A percentile compares a stretch with the other conserved stretches of the same genome.
These are phyloP conservation scores for Hypoxylon sp. DNA, from an alignment of 2,329 filamentous ascomycete species.

Conservation along the genomic window DNA sequence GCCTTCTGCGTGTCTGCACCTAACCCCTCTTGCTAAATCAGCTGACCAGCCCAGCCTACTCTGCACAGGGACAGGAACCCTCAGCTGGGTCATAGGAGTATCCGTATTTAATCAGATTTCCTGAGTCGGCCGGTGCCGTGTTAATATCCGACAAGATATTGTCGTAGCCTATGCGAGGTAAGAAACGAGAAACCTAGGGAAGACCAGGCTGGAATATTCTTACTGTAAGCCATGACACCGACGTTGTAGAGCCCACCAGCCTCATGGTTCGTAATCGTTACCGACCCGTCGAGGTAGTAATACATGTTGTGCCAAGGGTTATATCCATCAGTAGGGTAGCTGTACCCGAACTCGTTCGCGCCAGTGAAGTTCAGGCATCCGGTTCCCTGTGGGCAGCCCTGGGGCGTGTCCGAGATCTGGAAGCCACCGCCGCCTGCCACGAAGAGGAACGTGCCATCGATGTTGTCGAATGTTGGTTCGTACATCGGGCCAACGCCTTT, in stretches of 20 bases:
- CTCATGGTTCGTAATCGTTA: conserved; percentile 11
- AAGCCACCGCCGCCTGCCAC: conserved; percentile 11
- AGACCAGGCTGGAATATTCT: background rate
- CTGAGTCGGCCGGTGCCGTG: conserved; percentile 5
- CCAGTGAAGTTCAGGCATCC: conserved; percentile 11
- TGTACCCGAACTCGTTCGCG: conserved; percentile 7
- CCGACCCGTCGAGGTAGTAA: conserved; percentile 17
- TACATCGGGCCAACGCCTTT: conserved; percentile 3
- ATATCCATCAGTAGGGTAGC: conserved; percentile 1
- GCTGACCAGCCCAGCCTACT: background rate
- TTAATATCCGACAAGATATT: conserved; percentile 15
- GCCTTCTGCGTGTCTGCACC: background rate
- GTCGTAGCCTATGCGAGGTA: conserved; percentile 8
- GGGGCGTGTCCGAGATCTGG: conserved; percentile 7
- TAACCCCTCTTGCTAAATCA: background rate
- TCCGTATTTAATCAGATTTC: conserved; percentile 14
- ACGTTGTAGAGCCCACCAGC: conserved; percentile 15
- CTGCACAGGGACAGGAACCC: conserved; percentile 13
- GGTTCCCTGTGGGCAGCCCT: conserved; percentile 4
- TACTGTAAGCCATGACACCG: conserved; percentile 7
- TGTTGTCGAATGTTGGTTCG: conserved; percentile 1
- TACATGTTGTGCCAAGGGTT: conserved; percentile 17
- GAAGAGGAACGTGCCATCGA: conserved; percentile 5
- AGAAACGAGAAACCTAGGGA: background rate
- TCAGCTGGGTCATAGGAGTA: conserved; percentile 10